Base-by-base conservation (phyloP, 1,284 basidiomycete species). In the Apiotrichum akiyoshidainum region DNA sequence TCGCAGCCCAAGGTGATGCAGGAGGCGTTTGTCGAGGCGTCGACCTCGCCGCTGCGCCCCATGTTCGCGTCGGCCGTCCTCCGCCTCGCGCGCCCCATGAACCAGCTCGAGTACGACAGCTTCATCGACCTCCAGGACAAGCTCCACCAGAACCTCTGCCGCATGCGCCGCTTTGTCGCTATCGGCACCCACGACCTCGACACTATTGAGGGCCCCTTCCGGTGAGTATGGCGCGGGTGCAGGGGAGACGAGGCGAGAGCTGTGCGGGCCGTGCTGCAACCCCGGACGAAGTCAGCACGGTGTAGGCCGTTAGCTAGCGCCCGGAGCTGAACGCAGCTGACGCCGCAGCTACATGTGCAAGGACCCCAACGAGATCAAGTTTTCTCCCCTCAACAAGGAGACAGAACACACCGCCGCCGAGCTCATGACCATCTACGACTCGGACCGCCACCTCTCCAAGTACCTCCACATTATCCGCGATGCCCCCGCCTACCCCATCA, bases 101-200 rank as follows among this genome's bases (percentile, higher is more conserved):
- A 89, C 22, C 85, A 86, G 42, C 83, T 86, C 58, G 92, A 90
- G 54, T 99, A 99, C 75, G 90, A 90, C 42, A 94, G 90, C 63
- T 99, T 99, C 84, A 97, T 99, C 72, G 96, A 98, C 73, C 81
- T 97, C 19, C 96, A 99, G 79, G 96, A 99, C 78, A 99, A 99
- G 80, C 83, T 99, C 46, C 96, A 99, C 75, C 90, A 94, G 72
- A 99, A 99, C 77, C 83, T 99, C 47, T 95, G 91, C 69, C 83
- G 96, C 55, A 83, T 89, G 66, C 83, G 96, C 58, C 90, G 90
- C 69, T 85, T 99, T 45, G 96, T 97, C 41, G 87, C 96, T 19
- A 97, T 99, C 67, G 96, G 96, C 58, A 99, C 96, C 3, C 96
- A 99, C 70, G 96, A 99, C 79, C 80, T 99, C 46, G 92, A 96